Evolutionary conservation across 2,329 filamentous ascomycete genomes (phyloP), one percentile per base, ranked within the genome.

Genomic region (Coniella vitis): DNA sequence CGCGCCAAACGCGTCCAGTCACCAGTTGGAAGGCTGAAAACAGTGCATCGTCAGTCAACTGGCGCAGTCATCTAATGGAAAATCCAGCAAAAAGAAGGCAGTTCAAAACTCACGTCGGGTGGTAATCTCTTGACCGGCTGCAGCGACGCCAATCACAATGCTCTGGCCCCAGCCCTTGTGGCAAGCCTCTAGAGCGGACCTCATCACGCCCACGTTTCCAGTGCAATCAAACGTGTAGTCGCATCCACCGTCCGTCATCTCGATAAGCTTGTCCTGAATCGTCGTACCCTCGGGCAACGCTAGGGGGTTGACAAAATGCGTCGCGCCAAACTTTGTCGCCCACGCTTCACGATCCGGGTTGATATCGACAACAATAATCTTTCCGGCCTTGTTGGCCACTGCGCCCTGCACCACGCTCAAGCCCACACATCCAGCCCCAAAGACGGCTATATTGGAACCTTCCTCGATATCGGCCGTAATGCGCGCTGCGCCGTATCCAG

Each of bases 211-310:
- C 46, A 97, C 90, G 63, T 97, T 97, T 52, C 93, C 93, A 7
- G 93, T 98, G 78, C 93, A 97, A 75, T 98, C 93, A 66, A 98
- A 98, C 43, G 93, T 98, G 76, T 96, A 97, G 74, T 98, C 93
- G 67, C 90, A 95, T 45, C 93, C 93, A 57, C 93, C 93, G 62
- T 97, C 93, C 2, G 93, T 98, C 86, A 97, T 90, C 71, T 97
- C 91, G 58, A 97, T 82, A 56, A 98, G 79, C 74, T 91, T 86
- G 63, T 95, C 89, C 61, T 94, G 88, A 59, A 97, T 86, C 52
- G 79, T 88, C 77, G 91, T 86, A 55, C 76, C 79, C 58, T 80
- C 75, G 39, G 51, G 47, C 54, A 91, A 73, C 69, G 91, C 84
- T 52, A 78, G 83, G 38, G 93, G 93, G 76, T 98, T 97, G 61